These are phyloP conservation scores for Talaromyces sp. DNA, from an alignment of 2,329 filamentous ascomycete species.

Conservation along the genomic window DNA sequence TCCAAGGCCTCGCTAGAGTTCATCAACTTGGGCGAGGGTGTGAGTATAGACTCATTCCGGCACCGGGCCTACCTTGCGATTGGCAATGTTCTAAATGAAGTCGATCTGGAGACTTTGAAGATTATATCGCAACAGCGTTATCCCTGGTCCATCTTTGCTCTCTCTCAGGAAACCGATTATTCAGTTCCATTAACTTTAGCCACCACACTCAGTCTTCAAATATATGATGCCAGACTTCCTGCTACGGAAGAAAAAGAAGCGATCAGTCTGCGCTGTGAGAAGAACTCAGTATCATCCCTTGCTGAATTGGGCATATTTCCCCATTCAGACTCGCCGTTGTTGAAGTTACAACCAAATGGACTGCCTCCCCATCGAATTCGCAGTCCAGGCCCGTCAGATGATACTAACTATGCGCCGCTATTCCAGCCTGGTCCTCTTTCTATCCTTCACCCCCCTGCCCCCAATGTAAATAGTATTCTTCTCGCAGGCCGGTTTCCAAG, in stretches of 20 bases:
- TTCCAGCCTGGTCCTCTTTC: constrained; percentile 80
- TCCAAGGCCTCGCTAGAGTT: constrained; percentile 37
- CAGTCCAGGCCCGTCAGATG: constrained; percentile 36
- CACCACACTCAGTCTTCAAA: constrained; percentile 76
- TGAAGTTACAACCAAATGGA: constrained; percentile 37
- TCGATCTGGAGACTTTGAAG: constrained; percentile 75
- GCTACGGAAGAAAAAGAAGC: constrained; percentile 38
- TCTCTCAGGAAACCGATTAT: constrained; percentile 69
- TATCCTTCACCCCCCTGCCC: constrained; percentile 73
- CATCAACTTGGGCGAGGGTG: constrained; percentile 71
- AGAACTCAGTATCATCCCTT: constrained; percentile 26
- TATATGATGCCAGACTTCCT: constrained; percentile 71
- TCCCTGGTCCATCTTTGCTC: constrained; percentile 78
- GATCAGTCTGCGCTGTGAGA: constrained; percentile 39
- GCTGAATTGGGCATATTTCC: constrained; percentile 35
- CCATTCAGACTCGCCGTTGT: constrained; percentile 34
- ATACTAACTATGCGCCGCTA: constrained; percentile 66
- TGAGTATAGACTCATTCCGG: constrained; percentile 71
- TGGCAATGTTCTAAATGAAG: constrained; percentile 74
- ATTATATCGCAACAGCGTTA: constrained; percentile 71
- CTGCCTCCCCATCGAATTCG: constrained; percentile 41
- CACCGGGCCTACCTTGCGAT: constrained; percentile 79
- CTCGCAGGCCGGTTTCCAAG: constrained; percentile 86
- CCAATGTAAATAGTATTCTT: constrained; percentile 76
- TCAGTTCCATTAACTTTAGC: constrained; percentile 78